phyloP scores from a whole-genome alignment of 768 basidiomycete genomes.

The Psilocybe cubensis region DNA sequence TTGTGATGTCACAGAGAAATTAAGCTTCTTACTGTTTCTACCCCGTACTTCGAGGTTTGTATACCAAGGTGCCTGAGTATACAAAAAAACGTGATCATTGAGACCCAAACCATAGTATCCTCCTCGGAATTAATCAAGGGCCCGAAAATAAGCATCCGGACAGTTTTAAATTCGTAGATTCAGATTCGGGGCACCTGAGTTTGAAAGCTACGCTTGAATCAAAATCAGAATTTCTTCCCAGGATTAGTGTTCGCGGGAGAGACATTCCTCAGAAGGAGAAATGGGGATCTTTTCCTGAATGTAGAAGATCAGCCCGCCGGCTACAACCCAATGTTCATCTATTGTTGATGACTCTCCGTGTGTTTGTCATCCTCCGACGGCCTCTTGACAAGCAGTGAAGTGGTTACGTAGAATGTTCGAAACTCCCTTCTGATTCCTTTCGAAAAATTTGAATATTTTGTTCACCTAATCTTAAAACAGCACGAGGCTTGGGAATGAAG shows the following conservation, averaged over 20 bases:
- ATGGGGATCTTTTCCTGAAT: conserved; percentile 14
- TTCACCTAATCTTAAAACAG: not conserved
- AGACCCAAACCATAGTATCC: too few species aligned
- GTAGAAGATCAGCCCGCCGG: conserved; percentile 11
- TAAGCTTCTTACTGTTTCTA: not conserved
- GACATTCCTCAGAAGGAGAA: not conserved
- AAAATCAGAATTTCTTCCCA: not conserved
- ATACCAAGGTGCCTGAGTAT: not conserved
- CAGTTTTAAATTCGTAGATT: conserved; percentile 4
- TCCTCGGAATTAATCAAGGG: conserved; percentile 9
- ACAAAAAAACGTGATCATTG: too few species aligned
- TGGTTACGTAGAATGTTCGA: not conserved
- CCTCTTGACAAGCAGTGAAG: not conserved
- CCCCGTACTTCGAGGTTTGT: not conserved
- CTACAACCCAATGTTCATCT: conserved; percentile 6
- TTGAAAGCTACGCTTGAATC: not conserved
- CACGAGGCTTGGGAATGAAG: not conserved
- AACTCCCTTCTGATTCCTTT: conserved; percentile 5
- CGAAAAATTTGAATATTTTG: not conserved
- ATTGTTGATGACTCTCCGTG: not conserved
- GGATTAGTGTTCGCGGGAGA: conserved; percentile 11
- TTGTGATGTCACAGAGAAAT: not conserved
- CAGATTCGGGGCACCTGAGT: not conserved
- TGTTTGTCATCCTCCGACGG: conserved; percentile 15
- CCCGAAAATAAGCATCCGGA: conserved; percentile 10